Percentiles rank a stretch among this genome's conserved stretches.
These are phyloP conservation scores for Agrocybe praecox DNA, from an alignment of 768 basidiomycete species.

Conservation along the genomic window DNA sequence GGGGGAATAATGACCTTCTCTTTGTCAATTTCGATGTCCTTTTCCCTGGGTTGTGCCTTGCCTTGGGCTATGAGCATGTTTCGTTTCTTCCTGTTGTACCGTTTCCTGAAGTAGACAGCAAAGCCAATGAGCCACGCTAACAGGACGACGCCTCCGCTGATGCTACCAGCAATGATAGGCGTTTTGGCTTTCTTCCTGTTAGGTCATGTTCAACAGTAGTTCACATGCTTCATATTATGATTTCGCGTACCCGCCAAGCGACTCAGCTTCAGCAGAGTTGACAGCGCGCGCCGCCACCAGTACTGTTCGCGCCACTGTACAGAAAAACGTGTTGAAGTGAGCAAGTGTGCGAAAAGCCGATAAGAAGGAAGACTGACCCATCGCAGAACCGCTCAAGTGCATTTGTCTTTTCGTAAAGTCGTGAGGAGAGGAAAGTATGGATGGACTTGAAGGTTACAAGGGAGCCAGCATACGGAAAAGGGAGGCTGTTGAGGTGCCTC, in stretches of 20 bases:
- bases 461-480: background rate
- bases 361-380: background rate
- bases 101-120: constrained; percentile 57
- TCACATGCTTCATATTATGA: background rate
- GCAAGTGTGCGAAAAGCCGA: background rate
- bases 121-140: constrained; percentile 60
- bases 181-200: constrained; percentile 55
- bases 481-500: background rate
- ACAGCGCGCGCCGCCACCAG: constrained; percentile 22
- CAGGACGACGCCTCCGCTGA: constrained; percentile 54
- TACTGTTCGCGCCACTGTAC: constrained; percentile 10
- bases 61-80: constrained; percentile 47
- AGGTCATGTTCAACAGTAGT: background rate
- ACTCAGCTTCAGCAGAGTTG: constrained; percentile 40
- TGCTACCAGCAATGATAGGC: constrained; percentile 61
- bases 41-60: constrained; percentile 38
- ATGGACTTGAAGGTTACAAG: background rate
- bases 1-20: constrained; percentile 61
- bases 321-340: background rate
- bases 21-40: constrained; percentile 37
- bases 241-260: constrained; percentile 37
- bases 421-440: background rate
- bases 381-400: background rate
- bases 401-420: background rate
- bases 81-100: constrained; percentile 47